Base-by-base conservation (phyloP, 208 protist genomes). In the Acanthamoeba royreba region DNA sequence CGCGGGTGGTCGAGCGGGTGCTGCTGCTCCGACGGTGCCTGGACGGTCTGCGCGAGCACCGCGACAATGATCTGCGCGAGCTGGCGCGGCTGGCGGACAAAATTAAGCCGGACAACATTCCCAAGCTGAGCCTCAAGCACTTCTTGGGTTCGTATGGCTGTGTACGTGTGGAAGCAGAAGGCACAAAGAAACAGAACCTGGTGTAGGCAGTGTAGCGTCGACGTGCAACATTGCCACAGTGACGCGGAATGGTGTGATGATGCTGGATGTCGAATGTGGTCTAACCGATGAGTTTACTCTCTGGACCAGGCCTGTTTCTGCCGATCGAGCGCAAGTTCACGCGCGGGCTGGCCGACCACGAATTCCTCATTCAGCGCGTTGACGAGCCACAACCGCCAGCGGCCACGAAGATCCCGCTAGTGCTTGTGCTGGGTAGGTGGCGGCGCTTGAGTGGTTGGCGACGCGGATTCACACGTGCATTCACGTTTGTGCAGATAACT, bases 291-390 rank as follows among this genome's bases (percentile, higher is more conserved):
- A n/a, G n/a, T n/a, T n/a, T n/a, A n/a, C n/a, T n/a, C n/a, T n/a
- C n/a, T n/a, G 5, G 4, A 5, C 2, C 58, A 69, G 58, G 58
- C 4, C 72, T 83, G 19, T 83, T 83, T 31, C 38, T 83, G 38
- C 72, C 72, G 42, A 83, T 83, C 72, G 72, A 83, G 43, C 72
- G 72, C 72, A 83, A 83, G 43, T 52, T 35, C 72, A 83, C 72
- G 38, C 72, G 72, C 7, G 72, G 72, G 19, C 72, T 83, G 38
- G 42, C 42, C 25, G 72, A 83, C 72, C 42, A 83, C 72, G 72
- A 83, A 42, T 83, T 83, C 43, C 72, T 83, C 72, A 83, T 83
- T 42, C 38, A 45, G 42, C 72, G 72, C 19, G n/a, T 52, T 3
- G 72, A 83, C 72, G 42, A 83, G 15, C n/a, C 17, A 42, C 42